These are phyloP conservation scores for Cornus controversa DNA, from an alignment of 148 eudicot species.

Conservation along the genomic window DNA sequence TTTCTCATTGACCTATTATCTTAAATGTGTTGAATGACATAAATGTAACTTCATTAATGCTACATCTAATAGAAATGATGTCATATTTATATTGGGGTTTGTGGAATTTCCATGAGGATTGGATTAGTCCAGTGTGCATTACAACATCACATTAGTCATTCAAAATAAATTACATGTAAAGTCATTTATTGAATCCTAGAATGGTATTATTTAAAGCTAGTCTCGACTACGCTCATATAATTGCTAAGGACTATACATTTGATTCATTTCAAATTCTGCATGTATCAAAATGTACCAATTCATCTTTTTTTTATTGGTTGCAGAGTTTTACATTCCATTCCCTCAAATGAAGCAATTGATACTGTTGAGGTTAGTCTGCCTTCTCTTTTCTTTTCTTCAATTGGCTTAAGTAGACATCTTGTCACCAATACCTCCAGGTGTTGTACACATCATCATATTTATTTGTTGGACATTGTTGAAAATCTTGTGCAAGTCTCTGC, in stretches of 20 bases:
- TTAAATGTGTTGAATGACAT: neutral
- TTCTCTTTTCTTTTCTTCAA: neutral
- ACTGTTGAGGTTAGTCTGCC: slow-evolving; percentile 81
- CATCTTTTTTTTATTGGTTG: slow-evolving; percentile 15
- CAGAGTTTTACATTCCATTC: slow-evolving; percentile 95
- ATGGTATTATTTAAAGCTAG: neutral
- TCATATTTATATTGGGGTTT: neutral
- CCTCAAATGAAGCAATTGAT: slow-evolving; percentile 93
- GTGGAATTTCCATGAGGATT: neutral
- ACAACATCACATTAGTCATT: neutral
- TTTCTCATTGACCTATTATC: neutral
- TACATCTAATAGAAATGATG: neutral
- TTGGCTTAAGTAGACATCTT: neutral
- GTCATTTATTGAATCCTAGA: neutral
- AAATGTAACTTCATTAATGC: neutral
- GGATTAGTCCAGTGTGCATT: neutral
- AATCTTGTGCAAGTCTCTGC: neutral
- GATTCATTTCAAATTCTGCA: neutral
- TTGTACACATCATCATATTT: neutral
- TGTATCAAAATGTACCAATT: neutral
- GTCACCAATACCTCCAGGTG: neutral
- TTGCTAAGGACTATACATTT: too few relatives aligned
- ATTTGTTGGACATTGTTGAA: neutral
- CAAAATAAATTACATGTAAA: neutral
- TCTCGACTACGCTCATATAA: neutral